Conservation (phyloP, 768 basidiomycete species). For the Pulveroboletus frians region DNA sequence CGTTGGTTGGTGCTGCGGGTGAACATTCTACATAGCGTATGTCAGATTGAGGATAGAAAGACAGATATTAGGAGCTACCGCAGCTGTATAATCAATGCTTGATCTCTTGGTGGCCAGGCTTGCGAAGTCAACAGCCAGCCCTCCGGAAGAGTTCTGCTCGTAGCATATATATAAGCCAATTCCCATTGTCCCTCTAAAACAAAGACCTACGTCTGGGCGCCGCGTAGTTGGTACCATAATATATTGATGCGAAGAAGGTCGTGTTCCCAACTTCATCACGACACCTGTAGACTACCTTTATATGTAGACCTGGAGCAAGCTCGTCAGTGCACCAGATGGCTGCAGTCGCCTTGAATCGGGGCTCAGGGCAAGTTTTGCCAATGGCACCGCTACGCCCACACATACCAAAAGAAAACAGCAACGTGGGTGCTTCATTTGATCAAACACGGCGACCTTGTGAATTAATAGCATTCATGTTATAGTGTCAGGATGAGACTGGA, state of each 20-base stretch:
- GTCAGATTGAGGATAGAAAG: neutral
- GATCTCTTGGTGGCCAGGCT: neutral
- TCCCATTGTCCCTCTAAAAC: neutral
- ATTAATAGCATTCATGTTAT: constrained; percentile 1
- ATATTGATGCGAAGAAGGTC: neutral
- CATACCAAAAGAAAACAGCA: neutral
- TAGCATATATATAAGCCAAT: neutral
- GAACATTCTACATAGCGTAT: neutral
- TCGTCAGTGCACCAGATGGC: neutral
- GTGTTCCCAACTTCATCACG: neutral
- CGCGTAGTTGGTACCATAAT: constrained; percentile 3
- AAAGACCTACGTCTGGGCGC: constrained; percentile 11
- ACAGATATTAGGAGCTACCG: constrained; percentile 3
- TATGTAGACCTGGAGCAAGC: constrained; percentile 4
- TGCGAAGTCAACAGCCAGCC: neutral
- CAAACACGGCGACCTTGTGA: constrained; percentile 16
- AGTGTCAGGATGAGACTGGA: constrained; percentile 10
- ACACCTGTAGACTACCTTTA: constrained; percentile 4
- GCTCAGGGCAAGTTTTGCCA: constrained; percentile 1
- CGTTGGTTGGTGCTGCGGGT: constrained; percentile 4
- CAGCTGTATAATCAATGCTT: neutral
- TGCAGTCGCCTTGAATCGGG: constrained; percentile 1
- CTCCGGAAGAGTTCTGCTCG: constrained; percentile 5
- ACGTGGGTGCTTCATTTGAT: constrained; percentile 6
- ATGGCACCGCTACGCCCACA: constrained; percentile 1